These are phyloP conservation scores for Phlegmacium glaucopus DNA, from an alignment of 768 basidiomycete species.

Conservation along the genomic window DNA sequence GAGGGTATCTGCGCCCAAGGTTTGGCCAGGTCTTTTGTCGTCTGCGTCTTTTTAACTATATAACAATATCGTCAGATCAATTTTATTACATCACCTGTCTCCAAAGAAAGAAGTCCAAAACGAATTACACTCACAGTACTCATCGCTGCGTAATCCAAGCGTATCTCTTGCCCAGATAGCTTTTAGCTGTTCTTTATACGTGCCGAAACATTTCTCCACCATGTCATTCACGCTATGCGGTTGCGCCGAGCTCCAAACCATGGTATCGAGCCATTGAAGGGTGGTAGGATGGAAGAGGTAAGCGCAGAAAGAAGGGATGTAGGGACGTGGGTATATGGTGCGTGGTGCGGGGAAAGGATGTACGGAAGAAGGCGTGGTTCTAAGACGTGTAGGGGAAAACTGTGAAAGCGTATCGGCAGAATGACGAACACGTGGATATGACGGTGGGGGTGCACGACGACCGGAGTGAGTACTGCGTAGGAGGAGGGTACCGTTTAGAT, in stretches of 20 bases:
- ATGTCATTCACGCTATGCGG: conserved; percentile 76
- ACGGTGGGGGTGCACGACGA: conserved; percentile 5
- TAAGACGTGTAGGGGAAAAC: too few relatives aligned
- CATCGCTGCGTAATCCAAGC: conserved; percentile 54
- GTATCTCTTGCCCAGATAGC: conserved; percentile 82
- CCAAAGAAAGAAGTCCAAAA: too few relatives aligned
- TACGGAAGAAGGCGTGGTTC: background rate
- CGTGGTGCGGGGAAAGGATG: conserved; percentile 27
- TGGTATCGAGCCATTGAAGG: conserved; percentile 70
- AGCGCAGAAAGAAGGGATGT: conserved; percentile 53
- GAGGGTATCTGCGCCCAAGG: conserved; percentile 49
- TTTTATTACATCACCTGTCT: too few relatives aligned
- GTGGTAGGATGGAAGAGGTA: conserved; percentile 65
- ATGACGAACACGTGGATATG: background rate
- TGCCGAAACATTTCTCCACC: conserved; percentile 60
- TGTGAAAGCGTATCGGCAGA: background rate
- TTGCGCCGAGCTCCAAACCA: conserved; percentile 89
- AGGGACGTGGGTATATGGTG: conserved; percentile 58
- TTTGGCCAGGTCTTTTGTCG: conserved; percentile 73
- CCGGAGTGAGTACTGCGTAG: conserved; percentile 45
- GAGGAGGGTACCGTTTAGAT: conserved; percentile 74
- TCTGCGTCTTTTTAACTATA: conserved; percentile 44
- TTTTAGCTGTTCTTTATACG: conserved; percentile 37
- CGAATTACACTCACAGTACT: conserved; percentile 57
- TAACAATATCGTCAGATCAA: background rate